These are phyloP conservation scores for Clitopilus hobsonii DNA, from an alignment of 768 basidiomycete species.

Conservation along the genomic window DNA sequence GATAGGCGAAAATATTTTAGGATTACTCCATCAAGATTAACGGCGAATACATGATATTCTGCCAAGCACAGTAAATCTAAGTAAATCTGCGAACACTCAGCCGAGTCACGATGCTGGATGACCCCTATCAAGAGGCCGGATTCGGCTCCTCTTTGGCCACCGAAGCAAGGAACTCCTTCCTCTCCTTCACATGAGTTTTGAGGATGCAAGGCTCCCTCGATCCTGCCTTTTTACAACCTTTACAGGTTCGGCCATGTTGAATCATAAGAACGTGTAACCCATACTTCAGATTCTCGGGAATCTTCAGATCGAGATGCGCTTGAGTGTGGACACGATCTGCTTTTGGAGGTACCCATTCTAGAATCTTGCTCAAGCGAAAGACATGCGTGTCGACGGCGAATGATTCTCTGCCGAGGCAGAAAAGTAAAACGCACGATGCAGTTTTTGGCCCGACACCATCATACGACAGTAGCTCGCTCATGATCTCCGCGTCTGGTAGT, in stretches of 20 bases:
- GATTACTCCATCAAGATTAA: too few relatives aligned
- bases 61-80: too few relatives aligned
- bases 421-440: conserved; percentile 56
- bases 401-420: conserved; percentile 54
- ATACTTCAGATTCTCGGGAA: conserved; percentile 52
- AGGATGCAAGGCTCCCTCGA: conserved; percentile 21
- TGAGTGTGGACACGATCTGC: conserved; percentile 50
- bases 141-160: background rate
- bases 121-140: too few relatives aligned
- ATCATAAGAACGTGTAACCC: conserved; percentile 58
- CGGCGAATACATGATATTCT: too few relatives aligned
- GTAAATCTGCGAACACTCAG: too few relatives aligned
- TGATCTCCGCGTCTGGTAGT: conserved; percentile 44
- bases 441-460: conserved; percentile 62
- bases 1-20: too few relatives aligned
- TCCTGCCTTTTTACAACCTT: conserved; percentile 41
- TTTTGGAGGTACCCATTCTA: conserved; percentile 44
- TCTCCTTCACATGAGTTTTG: conserved; percentile 24
- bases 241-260: conserved; percentile 48
- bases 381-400: conserved; percentile 67
- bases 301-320: conserved; percentile 48
- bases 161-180: background rate
- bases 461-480: conserved; percentile 53
- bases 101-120: background rate
- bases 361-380: conserved; percentile 45